Conservation (phyloP, 2,329 filamentous ascomycete species). For the Hypoxylon sp. region DNA sequence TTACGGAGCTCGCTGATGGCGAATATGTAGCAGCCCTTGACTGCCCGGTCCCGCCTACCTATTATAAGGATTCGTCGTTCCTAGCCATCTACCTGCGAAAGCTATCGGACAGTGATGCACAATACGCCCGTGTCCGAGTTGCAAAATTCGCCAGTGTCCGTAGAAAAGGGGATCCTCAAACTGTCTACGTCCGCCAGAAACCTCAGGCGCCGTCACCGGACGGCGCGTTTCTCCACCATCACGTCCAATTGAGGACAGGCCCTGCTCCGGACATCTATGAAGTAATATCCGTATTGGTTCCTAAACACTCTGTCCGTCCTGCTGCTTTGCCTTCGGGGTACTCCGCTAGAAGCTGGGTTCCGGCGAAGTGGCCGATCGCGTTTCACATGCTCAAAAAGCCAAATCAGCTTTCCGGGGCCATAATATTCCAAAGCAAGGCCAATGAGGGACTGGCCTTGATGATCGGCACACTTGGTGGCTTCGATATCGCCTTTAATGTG, state of each 20-base stretch:
- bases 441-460: conserved; percentile 13
- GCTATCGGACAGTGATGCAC: conserved; percentile 46
- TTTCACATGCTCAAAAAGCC: conserved; percentile 7
- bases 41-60: conserved; percentile 53
- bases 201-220: conserved; percentile 25
- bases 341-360: conserved; percentile 11
- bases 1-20: conserved; percentile 38
- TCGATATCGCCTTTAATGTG: conserved; percentile 31
- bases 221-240: conserved; percentile 46
- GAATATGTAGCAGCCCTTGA: conserved; percentile 53
- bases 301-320: too few species aligned
- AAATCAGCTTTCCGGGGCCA: conserved; percentile 1
- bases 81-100: conserved; percentile 53
- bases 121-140: conserved; percentile 49
- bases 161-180: conserved; percentile 44
- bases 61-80: conserved; percentile 51
- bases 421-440: conserved; percentile 12
- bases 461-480: conserved; percentile 27
- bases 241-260: conserved; percentile 7
- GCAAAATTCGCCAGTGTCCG: conserved; percentile 43
- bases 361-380: conserved; percentile 25
- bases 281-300: background rate
- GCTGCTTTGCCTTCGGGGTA: background rate
- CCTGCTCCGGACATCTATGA: background rate
- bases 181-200: conserved; percentile 53